A percentile compares a stretch with the other conserved stretches of the same genome.
These are phyloP conservation scores for Fusarium sambucinum DNA, from an alignment of 2,329 filamentous ascomycete species.

Conservation along the genomic window DNA sequence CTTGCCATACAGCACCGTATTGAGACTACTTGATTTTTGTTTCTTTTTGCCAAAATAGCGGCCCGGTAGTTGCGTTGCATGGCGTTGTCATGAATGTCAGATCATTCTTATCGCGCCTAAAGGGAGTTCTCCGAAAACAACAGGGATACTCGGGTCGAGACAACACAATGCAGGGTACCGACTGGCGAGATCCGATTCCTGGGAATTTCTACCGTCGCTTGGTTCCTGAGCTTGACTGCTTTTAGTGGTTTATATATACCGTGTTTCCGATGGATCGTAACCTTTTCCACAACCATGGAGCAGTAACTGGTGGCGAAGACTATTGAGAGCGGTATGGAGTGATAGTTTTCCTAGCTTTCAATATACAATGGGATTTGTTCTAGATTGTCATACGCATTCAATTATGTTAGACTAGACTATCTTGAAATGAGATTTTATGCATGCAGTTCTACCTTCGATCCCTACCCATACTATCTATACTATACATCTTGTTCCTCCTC, in stretches of 20 bases:
- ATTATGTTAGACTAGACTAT: slow-evolving; percentile 8
- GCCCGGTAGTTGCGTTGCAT: slow-evolving; percentile 41
- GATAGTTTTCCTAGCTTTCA: neutral
- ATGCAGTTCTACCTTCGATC: slow-evolving; percentile 7
- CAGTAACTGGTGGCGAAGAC: neutral
- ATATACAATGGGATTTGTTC: slow-evolving; percentile 3
- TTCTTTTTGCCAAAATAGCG: slow-evolving; percentile 28
- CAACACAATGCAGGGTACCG: slow-evolving; percentile 4
- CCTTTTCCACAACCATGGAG: slow-evolving; percentile 11
- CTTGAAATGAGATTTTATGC: slow-evolving; percentile 45
- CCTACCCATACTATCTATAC: slow-evolving; percentile 1
- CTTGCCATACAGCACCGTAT: slow-evolving; percentile 4
- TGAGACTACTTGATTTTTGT: neutral
- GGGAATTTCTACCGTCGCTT: slow-evolving; percentile 1
- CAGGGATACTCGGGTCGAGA: slow-evolving; percentile 20
- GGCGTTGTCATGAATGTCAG: slow-evolving; percentile 38
- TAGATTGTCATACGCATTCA: slow-evolving; percentile 23
- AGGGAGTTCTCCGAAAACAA: slow-evolving; percentile 34
- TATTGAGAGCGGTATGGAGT: neutral
- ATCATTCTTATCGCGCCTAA: slow-evolving; percentile 48
- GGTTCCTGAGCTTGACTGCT: slow-evolving; percentile 15
- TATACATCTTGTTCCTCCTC: slow-evolving; percentile 20
- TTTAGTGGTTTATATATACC: neutral
- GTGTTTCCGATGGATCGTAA: neutral
- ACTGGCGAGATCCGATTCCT: slow-evolving; percentile 14